Percentiles rank a stretch among this genome's conserved stretches.
These are phyloP conservation scores for Phaffomyces antillensis DNA, from an alignment of 805 yeast genomes.

Conservation along the genomic window DNA sequence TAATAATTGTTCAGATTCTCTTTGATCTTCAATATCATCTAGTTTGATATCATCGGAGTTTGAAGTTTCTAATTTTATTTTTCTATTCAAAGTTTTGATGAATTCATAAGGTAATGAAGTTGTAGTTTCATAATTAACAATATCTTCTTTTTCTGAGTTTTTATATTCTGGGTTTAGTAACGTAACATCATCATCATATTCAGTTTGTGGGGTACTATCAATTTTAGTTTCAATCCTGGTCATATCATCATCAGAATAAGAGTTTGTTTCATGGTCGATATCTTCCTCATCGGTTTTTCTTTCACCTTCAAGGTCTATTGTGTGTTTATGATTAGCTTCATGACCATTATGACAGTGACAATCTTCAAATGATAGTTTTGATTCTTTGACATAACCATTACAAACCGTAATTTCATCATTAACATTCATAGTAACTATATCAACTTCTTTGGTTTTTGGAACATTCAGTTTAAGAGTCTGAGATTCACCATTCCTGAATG, in stretches of 20 bases:
- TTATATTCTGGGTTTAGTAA: background rate
- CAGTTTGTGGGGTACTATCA: slow-evolving; percentile 1
- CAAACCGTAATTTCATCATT: slow-evolving; percentile 18
- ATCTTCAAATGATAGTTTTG: slow-evolving; percentile 15
- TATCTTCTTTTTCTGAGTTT: background rate
- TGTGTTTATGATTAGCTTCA: background rate
- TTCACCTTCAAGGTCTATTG: background rate
- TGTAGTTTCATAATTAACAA: slow-evolving; percentile 9
- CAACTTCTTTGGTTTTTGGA: background rate
- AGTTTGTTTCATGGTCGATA: background rate
- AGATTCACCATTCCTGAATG: slow-evolving; percentile 7
- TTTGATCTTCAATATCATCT: slow-evolving; percentile 39
- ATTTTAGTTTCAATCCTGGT: background rate
- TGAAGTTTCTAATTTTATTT: background rate
- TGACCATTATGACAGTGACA: slow-evolving; percentile 2
- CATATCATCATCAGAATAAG: background rate
- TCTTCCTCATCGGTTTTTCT: slow-evolving; percentile 1
- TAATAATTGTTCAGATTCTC: slow-evolving; percentile 50
- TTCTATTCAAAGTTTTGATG: background rate
- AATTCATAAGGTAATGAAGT: slow-evolving; percentile 2
- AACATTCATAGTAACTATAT: slow-evolving; percentile 16
- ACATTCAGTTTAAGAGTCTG: background rate
- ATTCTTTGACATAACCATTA: slow-evolving; percentile 14
- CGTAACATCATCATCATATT: slow-evolving; percentile 2
- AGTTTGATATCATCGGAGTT: slow-evolving; percentile 5